phyloP scores from a whole-genome alignment of 2,329 filamentous ascomycete species.

The Xylariaceae sp. region DNA sequence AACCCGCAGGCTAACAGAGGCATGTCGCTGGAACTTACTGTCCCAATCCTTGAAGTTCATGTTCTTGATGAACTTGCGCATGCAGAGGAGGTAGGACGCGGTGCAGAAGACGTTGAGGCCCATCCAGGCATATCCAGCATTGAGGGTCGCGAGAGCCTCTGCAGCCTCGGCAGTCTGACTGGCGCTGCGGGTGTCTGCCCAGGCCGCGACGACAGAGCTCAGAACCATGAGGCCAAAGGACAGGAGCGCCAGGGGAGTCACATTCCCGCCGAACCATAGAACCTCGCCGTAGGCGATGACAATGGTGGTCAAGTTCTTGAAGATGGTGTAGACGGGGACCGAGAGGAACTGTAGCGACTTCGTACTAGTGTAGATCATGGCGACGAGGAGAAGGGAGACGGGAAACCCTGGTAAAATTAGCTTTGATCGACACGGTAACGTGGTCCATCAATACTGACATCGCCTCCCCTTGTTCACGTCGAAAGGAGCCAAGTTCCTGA shows the following conservation, averaged over 20 bases:
- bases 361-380: conserved; percentile 97
- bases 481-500: conserved; percentile 74
- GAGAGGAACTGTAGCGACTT: conserved; percentile 95
- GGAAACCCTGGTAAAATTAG: conserved; percentile 83
- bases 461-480: conserved; percentile 84
- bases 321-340: conserved; percentile 98
- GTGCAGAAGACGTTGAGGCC: conserved; percentile 92
- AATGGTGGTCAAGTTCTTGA: conserved; percentile 99
- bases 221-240: conserved; percentile 96
- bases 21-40: conserved; percentile 55
- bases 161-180: conserved; percentile 52
- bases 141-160: conserved; percentile 77
- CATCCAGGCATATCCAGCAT: conserved; percentile 97
- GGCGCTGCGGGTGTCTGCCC: conserved; percentile 80
- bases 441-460: conserved; percentile 62
- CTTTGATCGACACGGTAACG: too few relatives aligned
- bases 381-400: conserved; percentile 88
- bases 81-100: conserved; percentile 79
- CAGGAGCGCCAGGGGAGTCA: conserved; percentile 78
- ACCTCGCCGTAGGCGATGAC: conserved; percentile 98
- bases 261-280: conserved; percentile 92
- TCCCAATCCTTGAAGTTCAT: conserved; percentile 99
- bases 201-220: conserved; percentile 88
- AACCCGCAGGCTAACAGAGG: neutral
- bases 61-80: conserved; percentile 98